phyloP scores from a whole-genome alignment of 2,329 filamentous ascomycete genomes.

The Exophiala viscosa region DNA sequence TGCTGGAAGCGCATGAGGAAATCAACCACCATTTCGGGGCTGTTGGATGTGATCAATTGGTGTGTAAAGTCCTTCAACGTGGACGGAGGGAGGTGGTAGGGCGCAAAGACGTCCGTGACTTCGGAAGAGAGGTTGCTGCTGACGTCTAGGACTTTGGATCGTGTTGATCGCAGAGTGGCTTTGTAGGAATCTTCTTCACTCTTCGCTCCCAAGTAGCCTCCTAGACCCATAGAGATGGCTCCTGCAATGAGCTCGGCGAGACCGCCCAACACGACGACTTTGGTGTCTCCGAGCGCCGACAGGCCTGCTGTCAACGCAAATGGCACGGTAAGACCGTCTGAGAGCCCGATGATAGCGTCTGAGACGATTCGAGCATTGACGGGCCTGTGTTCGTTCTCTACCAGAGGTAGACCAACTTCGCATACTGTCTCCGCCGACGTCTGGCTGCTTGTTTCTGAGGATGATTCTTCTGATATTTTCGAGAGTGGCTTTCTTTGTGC shows the following conservation, averaged over 20 bases:
- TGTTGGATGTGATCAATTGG: slow-evolving; percentile 23
- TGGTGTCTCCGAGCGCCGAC: slow-evolving; percentile 56
- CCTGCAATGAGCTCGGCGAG: slow-evolving; percentile 72
- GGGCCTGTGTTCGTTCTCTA: slow-evolving; percentile 2
- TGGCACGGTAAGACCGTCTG: slow-evolving; percentile 74
- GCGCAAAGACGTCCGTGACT: slow-evolving; percentile 14
- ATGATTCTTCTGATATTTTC: slow-evolving; percentile 2
- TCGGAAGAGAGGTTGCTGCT: slow-evolving; percentile 16
- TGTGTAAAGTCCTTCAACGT: slow-evolving; percentile 21
- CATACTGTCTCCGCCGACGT: slow-evolving; percentile 13
- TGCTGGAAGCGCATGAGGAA: slow-evolving; percentile 24
- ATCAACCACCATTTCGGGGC: slow-evolving; percentile 12
- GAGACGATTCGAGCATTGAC: slow-evolving; percentile 22
- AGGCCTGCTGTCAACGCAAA: slow-evolving; percentile 75
- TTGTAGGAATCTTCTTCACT: slow-evolving; percentile 37
- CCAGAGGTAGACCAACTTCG: not conserved
- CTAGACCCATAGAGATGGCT: slow-evolving; percentile 73
- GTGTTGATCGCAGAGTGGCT: slow-evolving; percentile 15
- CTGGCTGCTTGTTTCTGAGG: slow-evolving; percentile 17
- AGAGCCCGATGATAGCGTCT: slow-evolving; percentile 72
- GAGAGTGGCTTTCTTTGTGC: not conserved
- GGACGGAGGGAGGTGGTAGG: slow-evolving; percentile 20
- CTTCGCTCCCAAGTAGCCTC: slow-evolving; percentile 65
- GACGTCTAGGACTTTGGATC: slow-evolving; percentile 10
- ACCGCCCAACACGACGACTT: slow-evolving; percentile 67